Conservation (phyloP, 345 rosid genomes). For the Gossypium australe region DNA sequence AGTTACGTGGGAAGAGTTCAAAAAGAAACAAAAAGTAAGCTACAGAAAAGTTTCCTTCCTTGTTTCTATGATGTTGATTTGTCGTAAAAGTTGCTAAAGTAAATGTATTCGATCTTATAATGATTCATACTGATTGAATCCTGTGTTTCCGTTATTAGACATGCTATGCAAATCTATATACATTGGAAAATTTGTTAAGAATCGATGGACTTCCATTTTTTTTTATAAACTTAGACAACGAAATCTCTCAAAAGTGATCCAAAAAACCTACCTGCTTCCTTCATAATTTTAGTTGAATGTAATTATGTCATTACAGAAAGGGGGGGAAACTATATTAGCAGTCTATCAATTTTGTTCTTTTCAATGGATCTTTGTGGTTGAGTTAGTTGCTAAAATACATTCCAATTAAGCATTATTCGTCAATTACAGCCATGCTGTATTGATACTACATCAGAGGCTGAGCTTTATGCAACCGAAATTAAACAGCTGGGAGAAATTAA, state of each 20-base stretch:
- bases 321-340: background rate
- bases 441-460: background rate
- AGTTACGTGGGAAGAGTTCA: slow-evolving; percentile 90
- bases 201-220: too few relatives aligned
- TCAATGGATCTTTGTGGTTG: background rate
- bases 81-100: background rate
- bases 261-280: background rate
- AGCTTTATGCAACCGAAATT: background rate
- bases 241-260: background rate
- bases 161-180: background rate
- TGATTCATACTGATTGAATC: background rate
- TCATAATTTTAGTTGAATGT: slow-evolving; percentile 4
- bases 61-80: background rate
- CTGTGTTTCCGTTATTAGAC: background rate
- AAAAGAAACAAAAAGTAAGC: slow-evolving; percentile 81
- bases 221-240: background rate
- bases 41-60: background rate
- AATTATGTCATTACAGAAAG: background rate
- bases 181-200: background rate
- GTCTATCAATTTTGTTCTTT: background rate
- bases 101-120: background rate
- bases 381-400: background rate
- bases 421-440: background rate
- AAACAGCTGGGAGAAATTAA: background rate
- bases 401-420: background rate